Conservation (phyloP, 1,139 yeast species). For the Saccharomyces hybrid region DNA sequence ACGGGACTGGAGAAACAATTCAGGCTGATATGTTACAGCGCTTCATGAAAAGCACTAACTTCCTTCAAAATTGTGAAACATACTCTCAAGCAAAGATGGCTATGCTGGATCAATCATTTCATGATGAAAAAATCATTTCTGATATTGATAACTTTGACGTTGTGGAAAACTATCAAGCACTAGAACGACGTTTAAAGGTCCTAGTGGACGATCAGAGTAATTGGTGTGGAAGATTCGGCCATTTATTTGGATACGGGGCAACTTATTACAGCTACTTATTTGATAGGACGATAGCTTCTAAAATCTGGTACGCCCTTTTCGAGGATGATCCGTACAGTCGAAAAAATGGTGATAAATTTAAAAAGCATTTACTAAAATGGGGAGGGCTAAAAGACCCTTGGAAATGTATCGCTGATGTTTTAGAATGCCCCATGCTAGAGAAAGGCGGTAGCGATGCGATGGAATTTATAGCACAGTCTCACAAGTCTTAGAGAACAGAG, state of each 20-base stretch:
- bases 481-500: constrained; percentile 18
- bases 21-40: constrained; percentile 43
- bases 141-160: constrained; percentile 35
- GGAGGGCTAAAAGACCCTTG: constrained; percentile 93
- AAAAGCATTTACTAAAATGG: constrained; percentile 69
- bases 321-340: constrained; percentile 60
- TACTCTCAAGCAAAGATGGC: constrained; percentile 90
- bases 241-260: constrained; percentile 87
- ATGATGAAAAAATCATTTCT: constrained; percentile 36
- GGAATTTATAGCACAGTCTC: constrained; percentile 50
- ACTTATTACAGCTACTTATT: constrained; percentile 87
- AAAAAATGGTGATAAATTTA: constrained; percentile 68
- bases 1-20: constrained; percentile 56
- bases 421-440: constrained; percentile 52
- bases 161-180: constrained; percentile 53
- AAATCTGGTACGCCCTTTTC: constrained; percentile 74
- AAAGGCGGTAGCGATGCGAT: constrained; percentile 71
- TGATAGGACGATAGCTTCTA: constrained; percentile 88
- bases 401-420: constrained; percentile 73
- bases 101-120: constrained; percentile 73
- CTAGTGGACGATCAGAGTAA: constrained; percentile 60
- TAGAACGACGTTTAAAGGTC: constrained; percentile 50
- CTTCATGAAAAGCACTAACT: constrained; percentile 47
- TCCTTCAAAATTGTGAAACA: constrained; percentile 64
- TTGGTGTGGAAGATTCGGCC: constrained; percentile 96